Conservation (phyloP, 768 basidiomycete species). For the Lentinula aciculospora region DNA sequence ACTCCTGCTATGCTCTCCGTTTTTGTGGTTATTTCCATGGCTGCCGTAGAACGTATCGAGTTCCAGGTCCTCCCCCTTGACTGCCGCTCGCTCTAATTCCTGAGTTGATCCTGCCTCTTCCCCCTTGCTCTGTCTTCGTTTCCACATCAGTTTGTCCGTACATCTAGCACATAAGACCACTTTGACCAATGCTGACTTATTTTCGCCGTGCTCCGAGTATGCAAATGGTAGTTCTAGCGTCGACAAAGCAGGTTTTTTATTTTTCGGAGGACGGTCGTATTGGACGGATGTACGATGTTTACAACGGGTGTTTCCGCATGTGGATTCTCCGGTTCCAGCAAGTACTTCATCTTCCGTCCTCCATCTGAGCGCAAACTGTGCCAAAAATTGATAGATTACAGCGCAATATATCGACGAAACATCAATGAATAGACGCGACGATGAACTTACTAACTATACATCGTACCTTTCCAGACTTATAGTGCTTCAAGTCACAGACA, state of each 20-base stretch:
- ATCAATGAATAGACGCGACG: too few species aligned
- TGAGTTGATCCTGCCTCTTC: conserved; percentile 12
- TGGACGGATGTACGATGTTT: conserved; percentile 26
- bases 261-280: conserved; percentile 10
- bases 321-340: conserved; percentile 76
- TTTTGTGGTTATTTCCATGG: neutral
- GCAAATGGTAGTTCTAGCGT: conserved; percentile 89
- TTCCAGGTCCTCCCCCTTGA: neutral
- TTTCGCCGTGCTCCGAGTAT: conserved; percentile 74
- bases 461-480: conserved; percentile 83
- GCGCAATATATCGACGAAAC: neutral
- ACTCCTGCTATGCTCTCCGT: neutral
- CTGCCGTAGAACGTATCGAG: neutral
- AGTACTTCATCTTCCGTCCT: conserved; percentile 89
- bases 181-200: conserved; percentile 84
- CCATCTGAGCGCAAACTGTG: conserved; percentile 88
- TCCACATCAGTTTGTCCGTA: conserved; percentile 83
- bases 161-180: conserved; percentile 81
- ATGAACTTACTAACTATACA: neutral
- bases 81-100: neutral
- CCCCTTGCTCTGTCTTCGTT: conserved; percentile 61
- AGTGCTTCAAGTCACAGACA: conserved; percentile 91
- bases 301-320: conserved; percentile 89
- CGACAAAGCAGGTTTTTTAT: conserved; percentile 35
- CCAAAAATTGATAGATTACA: neutral